Evolutionary conservation across 2,329 filamentous ascomycete genomes (phyloP), one percentile per base, ranked within the genome.

Genomic region (Talaromyces sp.): DNA sequence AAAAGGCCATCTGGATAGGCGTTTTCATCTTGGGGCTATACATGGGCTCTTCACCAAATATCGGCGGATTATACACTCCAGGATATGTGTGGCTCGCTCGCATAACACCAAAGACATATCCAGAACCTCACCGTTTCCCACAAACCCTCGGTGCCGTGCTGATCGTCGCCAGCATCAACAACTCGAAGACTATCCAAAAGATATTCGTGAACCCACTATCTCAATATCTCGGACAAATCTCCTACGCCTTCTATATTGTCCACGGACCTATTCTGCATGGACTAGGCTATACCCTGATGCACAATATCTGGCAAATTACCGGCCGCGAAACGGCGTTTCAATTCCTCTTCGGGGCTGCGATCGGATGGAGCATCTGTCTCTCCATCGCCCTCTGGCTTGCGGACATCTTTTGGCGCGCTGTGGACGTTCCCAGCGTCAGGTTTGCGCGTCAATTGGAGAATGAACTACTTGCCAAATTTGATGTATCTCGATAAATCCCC

Each of bases 381-480:
- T 71, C 75, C 7, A 63, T 80, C 33, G 73, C 83, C 0, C 76
- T 88, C 6, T 88, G 85, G 81, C 78, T 81, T 5, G 83, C 84
- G 1, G 86, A 89, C 72, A 64, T 89, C 3, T 88, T 87, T 70
- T 87, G 85, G 84, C 79, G 85, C 33, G 74, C 75, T 1, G 79
- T 89, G 6, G 87, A 89, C 72, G 73, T 77, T 3, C 82, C 81
- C 1, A 79, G 81, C 71, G 77, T 85, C 8, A 79, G 78, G 59
- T 80, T 86, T 68, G 80, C 83, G 3, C 76, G 80, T 50, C 84
- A 82, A 78, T 66, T 85, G 31, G 84, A 84, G 70, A 72, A 71
- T 49, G 71, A 70, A 43, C 65, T 76, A 33, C 68, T 73, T 35
- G 69, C 71, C 1, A 74, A 47, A 22, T 61, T 66, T 39, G 50